Evolutionary conservation across 176 grass and related monocot genomes (phyloP).

Genomic region (Cymbopogon citratus): DNA sequence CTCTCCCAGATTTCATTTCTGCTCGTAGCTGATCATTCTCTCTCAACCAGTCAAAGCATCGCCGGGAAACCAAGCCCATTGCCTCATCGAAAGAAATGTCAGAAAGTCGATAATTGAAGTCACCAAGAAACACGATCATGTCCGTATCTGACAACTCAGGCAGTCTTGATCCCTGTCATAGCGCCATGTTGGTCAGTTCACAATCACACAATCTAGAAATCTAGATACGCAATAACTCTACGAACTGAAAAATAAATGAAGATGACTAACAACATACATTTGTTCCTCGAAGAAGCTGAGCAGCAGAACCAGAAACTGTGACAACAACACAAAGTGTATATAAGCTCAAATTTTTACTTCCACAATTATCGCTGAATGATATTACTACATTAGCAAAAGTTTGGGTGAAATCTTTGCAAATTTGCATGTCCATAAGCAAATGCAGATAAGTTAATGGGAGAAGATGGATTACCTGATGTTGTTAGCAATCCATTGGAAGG

Average conservation of each 20-base stretch:
- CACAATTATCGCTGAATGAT: conserved; percentile 3
- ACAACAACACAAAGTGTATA: conserved; percentile 32
- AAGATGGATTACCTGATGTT: conserved; percentile 50
- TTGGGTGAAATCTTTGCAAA: conserved; percentile 8
- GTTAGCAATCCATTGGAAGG: conserved; percentile 37
- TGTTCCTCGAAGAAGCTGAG: conserved; percentile 46
- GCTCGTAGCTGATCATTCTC: conserved; percentile 75
- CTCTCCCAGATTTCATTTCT: conserved; percentile 79
- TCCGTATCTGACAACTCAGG: conserved; percentile 70
- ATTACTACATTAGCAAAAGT: conserved; percentile 20
- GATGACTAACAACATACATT: conserved; percentile 65
- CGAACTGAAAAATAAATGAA: conserved; percentile 16
- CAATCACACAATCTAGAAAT: conserved; percentile 18
- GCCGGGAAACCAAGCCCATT: conserved; percentile 54
- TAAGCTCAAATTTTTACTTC: conserved; percentile 15
- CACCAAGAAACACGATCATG: conserved; percentile 94
- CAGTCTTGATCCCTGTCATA: conserved; percentile 48
- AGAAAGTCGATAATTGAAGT: conserved; percentile 87
- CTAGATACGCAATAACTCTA: conserved; percentile 8
- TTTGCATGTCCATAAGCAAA: conserved; percentile 10
- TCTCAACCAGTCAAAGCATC: conserved; percentile 58
- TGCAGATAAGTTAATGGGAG: conserved; percentile 17
- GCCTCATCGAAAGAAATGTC: conserved; percentile 77
- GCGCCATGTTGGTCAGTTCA: conserved; percentile 26
- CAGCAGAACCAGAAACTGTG: conserved; percentile 59